Percentiles rank a stretch among this genome's conserved stretches.
phyloP scores from a whole-genome alignment of 1,284 basidiomycete genomes.

The Athelia sp. region DNA sequence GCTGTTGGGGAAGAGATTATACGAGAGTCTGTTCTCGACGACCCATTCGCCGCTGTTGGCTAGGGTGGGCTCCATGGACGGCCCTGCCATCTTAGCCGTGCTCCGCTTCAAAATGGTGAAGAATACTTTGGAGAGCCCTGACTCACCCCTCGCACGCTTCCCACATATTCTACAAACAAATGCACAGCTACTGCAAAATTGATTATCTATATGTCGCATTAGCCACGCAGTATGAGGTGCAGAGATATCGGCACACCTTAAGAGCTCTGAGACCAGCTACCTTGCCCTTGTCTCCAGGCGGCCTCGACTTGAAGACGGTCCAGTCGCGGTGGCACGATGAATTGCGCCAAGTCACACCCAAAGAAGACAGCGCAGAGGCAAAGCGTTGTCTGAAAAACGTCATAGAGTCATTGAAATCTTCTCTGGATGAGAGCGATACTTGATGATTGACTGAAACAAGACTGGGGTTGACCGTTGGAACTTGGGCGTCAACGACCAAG shows the following conservation, averaged over 20 bases:
- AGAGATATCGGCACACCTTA: not conserved
- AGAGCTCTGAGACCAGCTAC: not conserved
- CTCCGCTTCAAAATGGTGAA: constrained; percentile 6
- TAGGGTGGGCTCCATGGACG: constrained; percentile 89
- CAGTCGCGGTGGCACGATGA: not conserved
- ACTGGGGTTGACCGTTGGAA: too few relatives aligned
- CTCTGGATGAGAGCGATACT: constrained; percentile 1
- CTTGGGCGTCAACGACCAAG: too few relatives aligned
- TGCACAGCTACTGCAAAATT: constrained; percentile 9
- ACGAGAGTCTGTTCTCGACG: constrained; percentile 57
- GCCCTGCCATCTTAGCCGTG: constrained; percentile 50
- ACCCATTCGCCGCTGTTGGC: constrained; percentile 54
- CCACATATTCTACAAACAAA: constrained; percentile 16
- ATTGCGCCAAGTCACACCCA: too few relatives aligned
- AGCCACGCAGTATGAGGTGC: not conserved
- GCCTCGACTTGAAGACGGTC: not conserved
- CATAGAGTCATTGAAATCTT: not conserved
- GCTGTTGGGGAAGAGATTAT: constrained; percentile 46
- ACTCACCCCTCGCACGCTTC: constrained; percentile 13
- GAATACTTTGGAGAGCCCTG: not conserved
- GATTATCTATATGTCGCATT: constrained; percentile 2
- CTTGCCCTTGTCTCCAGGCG: not conserved
- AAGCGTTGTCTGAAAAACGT: not conserved
- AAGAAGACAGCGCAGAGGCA: not conserved
- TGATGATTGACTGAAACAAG: too few relatives aligned